Evolutionary conservation across 768 basidiomycete genomes (phyloP).

Genomic region (Roridomyces roridus): DNA sequence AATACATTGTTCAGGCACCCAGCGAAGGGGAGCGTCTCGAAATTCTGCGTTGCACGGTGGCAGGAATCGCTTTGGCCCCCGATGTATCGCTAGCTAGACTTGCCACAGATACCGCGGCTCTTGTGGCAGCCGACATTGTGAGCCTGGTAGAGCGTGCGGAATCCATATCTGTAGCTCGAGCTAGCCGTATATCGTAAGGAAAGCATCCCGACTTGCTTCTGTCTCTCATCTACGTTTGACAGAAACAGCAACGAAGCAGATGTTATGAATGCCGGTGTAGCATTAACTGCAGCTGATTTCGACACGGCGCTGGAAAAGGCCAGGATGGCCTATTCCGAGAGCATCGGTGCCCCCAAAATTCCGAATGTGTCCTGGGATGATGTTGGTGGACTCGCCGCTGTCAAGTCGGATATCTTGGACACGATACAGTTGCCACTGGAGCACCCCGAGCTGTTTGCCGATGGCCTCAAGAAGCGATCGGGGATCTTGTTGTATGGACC

Average conservation of each 20-base stretch:
- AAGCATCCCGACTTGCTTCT: background rate
- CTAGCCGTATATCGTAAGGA: conserved; percentile 41
- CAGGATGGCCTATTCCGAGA: conserved; percentile 83
- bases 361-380: conserved; percentile 97
- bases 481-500: conserved; percentile 94
- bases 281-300: conserved; percentile 69
- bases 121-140: conserved; percentile 82
- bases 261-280: conserved; percentile 45
- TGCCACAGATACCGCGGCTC: conserved; percentile 89
- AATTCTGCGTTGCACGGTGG: conserved; percentile 58
- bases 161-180: conserved; percentile 59
- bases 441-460: conserved; percentile 87
- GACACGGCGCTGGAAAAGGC: conserved; percentile 73
- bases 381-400: conserved; percentile 86
- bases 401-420: conserved; percentile 93
- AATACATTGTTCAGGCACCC: conserved; percentile 77
- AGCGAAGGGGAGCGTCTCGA: conserved; percentile 74
- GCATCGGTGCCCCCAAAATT: conserved; percentile 96
- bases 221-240: conserved; percentile 4
- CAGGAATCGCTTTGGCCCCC: conserved; percentile 54
- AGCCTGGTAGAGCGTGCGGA: conserved; percentile 70
- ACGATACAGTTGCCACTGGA: conserved; percentile 94
- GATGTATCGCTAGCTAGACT: conserved; percentile 80
- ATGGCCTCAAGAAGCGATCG: conserved; percentile 94
- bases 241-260: conserved; percentile 32